These are phyloP conservation scores for Tetrahymena borealis DNA, from an alignment of 73 alveolate genomes.

Conservation along the genomic window DNA sequence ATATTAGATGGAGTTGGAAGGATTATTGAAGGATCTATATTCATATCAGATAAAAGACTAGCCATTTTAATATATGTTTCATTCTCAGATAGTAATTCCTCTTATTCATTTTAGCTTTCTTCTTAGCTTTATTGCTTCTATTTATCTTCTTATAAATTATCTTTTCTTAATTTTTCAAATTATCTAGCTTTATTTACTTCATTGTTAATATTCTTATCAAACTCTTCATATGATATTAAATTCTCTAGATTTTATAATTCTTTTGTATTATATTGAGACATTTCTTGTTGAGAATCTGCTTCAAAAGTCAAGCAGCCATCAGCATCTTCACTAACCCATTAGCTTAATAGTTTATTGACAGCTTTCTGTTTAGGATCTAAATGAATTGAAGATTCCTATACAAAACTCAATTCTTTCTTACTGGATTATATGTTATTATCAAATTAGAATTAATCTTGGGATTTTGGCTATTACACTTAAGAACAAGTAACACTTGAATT, in stretches of 20 bases:
- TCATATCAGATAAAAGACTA: not conserved
- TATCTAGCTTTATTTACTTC: no score
- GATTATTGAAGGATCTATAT: not conserved
- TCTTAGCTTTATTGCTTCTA: not conserved
- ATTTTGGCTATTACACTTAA: no score
- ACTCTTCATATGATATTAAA: not conserved
- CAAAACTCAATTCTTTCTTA: not conserved
- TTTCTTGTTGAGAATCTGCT: not conserved
- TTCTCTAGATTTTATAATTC: not conserved
- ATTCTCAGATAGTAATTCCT: not conserved
- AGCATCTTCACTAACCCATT: not conserved
- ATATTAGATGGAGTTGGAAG: not conserved
- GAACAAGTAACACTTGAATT: not conserved
- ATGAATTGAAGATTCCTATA: not conserved
- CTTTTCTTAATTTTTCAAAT: not conserved
- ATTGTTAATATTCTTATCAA: not conserved
- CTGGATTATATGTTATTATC: not conserved
- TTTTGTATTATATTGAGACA: not conserved
- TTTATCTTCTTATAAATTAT: not conserved
- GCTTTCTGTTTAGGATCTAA: not conserved
- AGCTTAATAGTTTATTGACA: not conserved
- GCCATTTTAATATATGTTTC: not conserved
- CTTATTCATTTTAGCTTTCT: not conserved
- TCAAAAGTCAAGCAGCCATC: not conserved
- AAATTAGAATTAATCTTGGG: not conserved